Conservation (phyloP, 192 early-diverging fungal genomes). For the Rhizophagus clarus region DNA sequence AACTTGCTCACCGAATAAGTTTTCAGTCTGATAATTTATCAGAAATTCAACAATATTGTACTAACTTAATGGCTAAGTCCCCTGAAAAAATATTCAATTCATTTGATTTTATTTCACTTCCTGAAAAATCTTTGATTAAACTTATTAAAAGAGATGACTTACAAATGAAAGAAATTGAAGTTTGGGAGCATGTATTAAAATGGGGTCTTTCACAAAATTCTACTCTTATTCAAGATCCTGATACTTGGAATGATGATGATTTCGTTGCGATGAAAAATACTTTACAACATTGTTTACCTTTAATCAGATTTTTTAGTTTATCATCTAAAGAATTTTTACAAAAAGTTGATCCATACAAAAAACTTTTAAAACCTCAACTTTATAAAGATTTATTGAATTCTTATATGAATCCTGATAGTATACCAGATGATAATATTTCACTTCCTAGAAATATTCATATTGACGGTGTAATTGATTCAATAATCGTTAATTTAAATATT, state of each 20-base stretch:
- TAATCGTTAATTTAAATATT: background rate
- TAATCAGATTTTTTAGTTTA: background rate
- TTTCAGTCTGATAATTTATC: background rate
- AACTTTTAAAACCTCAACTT: background rate
- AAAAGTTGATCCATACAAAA: background rate
- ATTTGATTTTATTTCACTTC: background rate
- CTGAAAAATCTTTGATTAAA: background rate
- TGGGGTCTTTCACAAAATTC: conserved; percentile 1
- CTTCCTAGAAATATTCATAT: background rate
- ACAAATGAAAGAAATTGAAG: conserved; percentile 4
- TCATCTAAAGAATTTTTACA: background rate
- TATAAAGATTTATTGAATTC: background rate
- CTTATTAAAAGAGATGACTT: background rate
- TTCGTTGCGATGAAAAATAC: background rate
- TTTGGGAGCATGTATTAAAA: background rate
- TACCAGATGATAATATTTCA: background rate
- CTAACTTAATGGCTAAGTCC: background rate
- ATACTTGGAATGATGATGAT: background rate
- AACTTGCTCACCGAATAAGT: background rate
- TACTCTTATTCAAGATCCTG: background rate
- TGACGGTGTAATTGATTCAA: background rate
- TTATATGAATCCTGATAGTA: background rate
- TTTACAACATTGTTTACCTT: background rate
- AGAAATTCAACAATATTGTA: background rate
- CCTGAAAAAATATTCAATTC: background rate